A percentile compares a stretch with the other conserved stretches of the same genome.
Evolutionary conservation across 2,329 filamentous ascomycete species (phyloP).

Genomic region (Xylariomycetidae sp.): DNA sequence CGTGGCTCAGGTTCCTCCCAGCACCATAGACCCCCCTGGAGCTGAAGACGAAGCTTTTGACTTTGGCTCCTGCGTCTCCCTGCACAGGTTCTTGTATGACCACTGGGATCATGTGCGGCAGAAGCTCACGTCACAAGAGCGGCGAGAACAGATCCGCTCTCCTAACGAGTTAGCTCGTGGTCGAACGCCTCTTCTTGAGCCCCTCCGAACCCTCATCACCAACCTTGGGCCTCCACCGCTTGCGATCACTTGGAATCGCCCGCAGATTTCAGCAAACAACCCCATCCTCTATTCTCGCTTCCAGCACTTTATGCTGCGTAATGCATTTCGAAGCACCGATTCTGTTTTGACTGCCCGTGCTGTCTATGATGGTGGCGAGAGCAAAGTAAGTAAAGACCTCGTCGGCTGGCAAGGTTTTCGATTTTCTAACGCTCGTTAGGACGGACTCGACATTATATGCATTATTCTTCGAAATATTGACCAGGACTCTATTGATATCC

Average conservation of each 20-base stretch:
- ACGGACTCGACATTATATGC: slow-evolving; percentile 64
- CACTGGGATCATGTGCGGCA: slow-evolving; percentile 68
- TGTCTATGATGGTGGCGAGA: slow-evolving; percentile 67
- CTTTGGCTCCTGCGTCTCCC: slow-evolving; percentile 65
- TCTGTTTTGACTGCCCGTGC: slow-evolving; percentile 60
- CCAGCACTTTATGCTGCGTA: slow-evolving; percentile 68
- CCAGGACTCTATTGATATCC: slow-evolving; percentile 59
- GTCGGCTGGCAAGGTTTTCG: slow-evolving; percentile 1
- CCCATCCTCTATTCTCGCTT: slow-evolving; percentile 64
- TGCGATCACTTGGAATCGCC: slow-evolving; percentile 65
- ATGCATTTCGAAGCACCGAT: slow-evolving; percentile 61
- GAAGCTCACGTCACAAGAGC: slow-evolving; percentile 56
- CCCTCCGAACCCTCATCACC: slow-evolving; percentile 57
- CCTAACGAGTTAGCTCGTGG: slow-evolving; percentile 48
- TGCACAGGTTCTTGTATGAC: slow-evolving; percentile 66
- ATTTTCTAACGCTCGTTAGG: slow-evolving; percentile 32
- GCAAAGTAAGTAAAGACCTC: slow-evolving; percentile 43
- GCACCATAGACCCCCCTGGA: slow-evolving; percentile 35
- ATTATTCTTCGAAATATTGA: slow-evolving; percentile 66
- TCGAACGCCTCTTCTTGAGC: slow-evolving; percentile 54
- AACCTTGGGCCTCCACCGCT: slow-evolving; percentile 64
- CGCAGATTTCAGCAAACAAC: slow-evolving; percentile 58
- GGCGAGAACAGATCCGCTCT: slow-evolving; percentile 51
- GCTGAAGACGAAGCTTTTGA: slow-evolving; percentile 52
- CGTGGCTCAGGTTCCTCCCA: slow-evolving; percentile 42